Evolutionary conservation across 2,329 filamentous ascomycete species (phyloP).

Genomic region (Rugonectria rugulosa): DNA sequence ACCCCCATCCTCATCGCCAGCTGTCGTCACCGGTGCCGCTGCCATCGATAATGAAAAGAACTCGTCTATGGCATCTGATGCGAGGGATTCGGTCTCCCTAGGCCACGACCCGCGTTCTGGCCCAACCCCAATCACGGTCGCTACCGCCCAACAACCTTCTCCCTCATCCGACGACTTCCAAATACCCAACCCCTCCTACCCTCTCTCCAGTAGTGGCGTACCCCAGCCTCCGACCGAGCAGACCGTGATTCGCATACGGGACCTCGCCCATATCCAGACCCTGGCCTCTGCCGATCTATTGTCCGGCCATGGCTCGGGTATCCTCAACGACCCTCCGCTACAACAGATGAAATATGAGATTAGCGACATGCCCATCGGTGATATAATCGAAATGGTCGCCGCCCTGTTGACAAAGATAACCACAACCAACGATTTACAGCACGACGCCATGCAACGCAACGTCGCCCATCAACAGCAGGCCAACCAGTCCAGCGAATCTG

Average conservation of each 20-base stretch:
- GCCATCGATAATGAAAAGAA: constrained; percentile 51
- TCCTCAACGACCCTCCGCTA: constrained; percentile 58
- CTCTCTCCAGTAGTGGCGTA: constrained; percentile 38
- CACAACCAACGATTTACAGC: constrained; percentile 92
- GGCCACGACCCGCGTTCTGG: constrained; percentile 33
- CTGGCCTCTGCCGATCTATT: constrained; percentile 82
- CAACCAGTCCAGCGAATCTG: constrained; percentile 52
- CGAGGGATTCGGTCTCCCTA: constrained; percentile 42
- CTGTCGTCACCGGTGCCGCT: constrained; percentile 47
- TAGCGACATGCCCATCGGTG: constrained; percentile 94
- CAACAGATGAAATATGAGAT: constrained; percentile 84
- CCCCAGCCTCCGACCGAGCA: constrained; percentile 47
- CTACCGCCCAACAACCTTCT: constrained; percentile 41
- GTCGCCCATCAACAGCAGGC: constrained; percentile 66
- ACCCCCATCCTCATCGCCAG: constrained; percentile 61
- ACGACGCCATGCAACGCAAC: constrained; percentile 85
- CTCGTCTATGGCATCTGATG: constrained; percentile 58
- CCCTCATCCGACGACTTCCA: constrained; percentile 47
- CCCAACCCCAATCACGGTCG: constrained; percentile 25
- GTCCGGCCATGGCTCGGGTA: constrained; percentile 57
- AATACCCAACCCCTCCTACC: constrained; percentile 48
- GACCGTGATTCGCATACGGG: constrained; percentile 78
- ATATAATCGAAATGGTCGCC: constrained; percentile 99
- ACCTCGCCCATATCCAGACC: constrained; percentile 89
- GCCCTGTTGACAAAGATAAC: constrained; percentile 97